Percentiles rank a stretch among this genome's conserved stretches.
Conservation (phyloP, 805 yeast species). For the Suhomyces prunicola region DNA sequence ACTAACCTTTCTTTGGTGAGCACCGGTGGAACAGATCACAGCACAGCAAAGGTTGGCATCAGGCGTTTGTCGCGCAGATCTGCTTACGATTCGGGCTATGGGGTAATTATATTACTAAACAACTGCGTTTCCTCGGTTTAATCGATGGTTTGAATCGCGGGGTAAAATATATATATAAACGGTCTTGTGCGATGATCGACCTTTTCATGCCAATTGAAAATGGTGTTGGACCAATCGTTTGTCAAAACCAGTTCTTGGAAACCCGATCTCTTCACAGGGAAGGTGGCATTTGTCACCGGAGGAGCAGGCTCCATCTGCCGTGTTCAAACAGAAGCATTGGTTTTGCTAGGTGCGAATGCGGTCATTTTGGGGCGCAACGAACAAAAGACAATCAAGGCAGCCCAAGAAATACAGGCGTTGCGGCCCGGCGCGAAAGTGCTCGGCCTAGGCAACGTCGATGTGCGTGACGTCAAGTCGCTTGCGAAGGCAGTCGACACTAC, state of each 20-base stretch:
- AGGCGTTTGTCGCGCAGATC: neutral
- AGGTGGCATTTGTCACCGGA: conserved; percentile 30
- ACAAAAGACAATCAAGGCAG: conserved; percentile 23
- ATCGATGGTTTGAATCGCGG: neutral
- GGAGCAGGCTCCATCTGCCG: conserved; percentile 30
- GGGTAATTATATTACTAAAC: neutral
- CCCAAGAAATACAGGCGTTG: conserved; percentile 19
- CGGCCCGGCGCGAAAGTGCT: conserved; percentile 24
- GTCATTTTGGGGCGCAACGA: conserved; percentile 27
- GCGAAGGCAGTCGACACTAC: conserved; percentile 23
- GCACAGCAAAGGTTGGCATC: too few species aligned
- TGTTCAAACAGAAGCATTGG: conserved; percentile 28
- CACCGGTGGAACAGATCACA: too few species aligned
- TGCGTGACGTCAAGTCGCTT: conserved; percentile 20
- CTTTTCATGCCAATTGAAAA: neutral
- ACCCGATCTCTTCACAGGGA: conserved; percentile 24
- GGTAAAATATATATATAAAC: neutral
- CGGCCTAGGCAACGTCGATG: conserved; percentile 21
- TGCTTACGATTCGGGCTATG: neutral
- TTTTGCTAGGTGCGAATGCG: conserved; percentile 27
- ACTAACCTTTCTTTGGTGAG: too few species aligned
- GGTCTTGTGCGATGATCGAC: neutral
- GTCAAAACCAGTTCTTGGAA: conserved; percentile 22
- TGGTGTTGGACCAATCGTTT: conserved; percentile 19
- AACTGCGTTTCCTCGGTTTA: neutral